These are phyloP conservation scores for Perkinsela sp. DNA, from an alignment of 208 protist genomes.

Conservation along the genomic window DNA sequence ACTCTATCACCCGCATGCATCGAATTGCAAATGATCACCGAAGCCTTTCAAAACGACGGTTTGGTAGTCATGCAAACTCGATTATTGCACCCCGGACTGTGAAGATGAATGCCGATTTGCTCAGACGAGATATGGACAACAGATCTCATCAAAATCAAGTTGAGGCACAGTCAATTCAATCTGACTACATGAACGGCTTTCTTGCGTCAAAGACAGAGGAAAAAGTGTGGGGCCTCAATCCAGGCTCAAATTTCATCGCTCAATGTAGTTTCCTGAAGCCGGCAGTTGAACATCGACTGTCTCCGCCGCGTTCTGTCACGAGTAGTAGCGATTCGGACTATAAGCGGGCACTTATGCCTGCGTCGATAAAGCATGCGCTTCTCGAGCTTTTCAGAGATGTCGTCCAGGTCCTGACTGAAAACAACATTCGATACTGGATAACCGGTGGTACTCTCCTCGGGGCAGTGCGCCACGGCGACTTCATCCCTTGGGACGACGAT, in stretches of 20 bases:
- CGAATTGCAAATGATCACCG: neutral
- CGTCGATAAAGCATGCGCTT: neutral
- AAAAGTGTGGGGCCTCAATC: neutral
- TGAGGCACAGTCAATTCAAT: neutral
- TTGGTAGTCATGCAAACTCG: neutral
- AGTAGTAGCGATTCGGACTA: neutral
- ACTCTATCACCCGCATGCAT: neutral
- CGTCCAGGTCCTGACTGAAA: neutral
- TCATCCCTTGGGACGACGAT: constrained; percentile 15
- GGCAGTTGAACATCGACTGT: neutral
- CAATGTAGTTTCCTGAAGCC: neutral
- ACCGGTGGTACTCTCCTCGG: constrained; percentile 10
- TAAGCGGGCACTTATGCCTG: neutral
- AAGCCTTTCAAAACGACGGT: neutral
- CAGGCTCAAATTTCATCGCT: neutral
- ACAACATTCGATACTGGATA: constrained; percentile 5
- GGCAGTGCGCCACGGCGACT: constrained; percentile 7
- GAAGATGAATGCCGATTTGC: neutral
- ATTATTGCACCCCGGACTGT: neutral
- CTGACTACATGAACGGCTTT: neutral
- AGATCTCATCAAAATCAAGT: neutral
- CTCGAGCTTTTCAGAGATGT: neutral
- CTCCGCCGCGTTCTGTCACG: neutral
- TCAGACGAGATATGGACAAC: neutral
- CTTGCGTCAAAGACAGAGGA: neutral